Evolutionary conservation across 805 yeast species (phyloP).

Genomic region (Candida silvatica): DNA sequence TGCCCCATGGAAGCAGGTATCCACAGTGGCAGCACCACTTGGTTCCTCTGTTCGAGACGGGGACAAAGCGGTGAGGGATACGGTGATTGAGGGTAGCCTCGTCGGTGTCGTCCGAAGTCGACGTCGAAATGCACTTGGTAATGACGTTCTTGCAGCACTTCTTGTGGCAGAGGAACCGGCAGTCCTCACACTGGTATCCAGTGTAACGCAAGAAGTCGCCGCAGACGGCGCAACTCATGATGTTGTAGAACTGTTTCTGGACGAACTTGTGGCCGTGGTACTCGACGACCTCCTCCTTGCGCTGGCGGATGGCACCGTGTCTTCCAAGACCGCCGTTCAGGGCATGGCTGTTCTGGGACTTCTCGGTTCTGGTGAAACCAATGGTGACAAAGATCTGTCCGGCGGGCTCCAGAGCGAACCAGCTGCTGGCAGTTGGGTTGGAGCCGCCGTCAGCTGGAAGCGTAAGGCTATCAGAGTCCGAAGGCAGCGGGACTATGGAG

Average conservation of each 20-base stretch:
- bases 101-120: conserved; percentile 46
- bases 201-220: conserved; percentile 87
- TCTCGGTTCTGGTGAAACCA: conserved; percentile 61
- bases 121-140: conserved; percentile 74
- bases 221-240: conserved; percentile 96
- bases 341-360: conserved; percentile 33
- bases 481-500: neutral
- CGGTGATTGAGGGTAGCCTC: conserved; percentile 86
- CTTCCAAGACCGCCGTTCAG: conserved; percentile 70
- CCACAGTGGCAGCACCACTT: conserved; percentile 99
- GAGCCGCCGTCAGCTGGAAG: conserved; percentile 5
- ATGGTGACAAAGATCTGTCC: conserved; percentile 79
- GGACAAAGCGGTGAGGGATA: conserved; percentile 94
- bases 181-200: conserved; percentile 83
- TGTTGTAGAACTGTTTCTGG: conserved; percentile 88
- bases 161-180: conserved; percentile 72
- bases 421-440: conserved; percentile 42
- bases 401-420: conserved; percentile 91
- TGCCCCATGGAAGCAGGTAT: conserved; percentile 89
- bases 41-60: conserved; percentile 87
- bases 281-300: conserved; percentile 84
- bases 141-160: conserved; percentile 76
- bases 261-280: conserved; percentile 97
- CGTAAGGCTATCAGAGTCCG: neutral
- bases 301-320: conserved; percentile 95